phyloP scores from a whole-genome alignment of 202 grass and related monocot genomes.

The Panicum hallii region DNA sequence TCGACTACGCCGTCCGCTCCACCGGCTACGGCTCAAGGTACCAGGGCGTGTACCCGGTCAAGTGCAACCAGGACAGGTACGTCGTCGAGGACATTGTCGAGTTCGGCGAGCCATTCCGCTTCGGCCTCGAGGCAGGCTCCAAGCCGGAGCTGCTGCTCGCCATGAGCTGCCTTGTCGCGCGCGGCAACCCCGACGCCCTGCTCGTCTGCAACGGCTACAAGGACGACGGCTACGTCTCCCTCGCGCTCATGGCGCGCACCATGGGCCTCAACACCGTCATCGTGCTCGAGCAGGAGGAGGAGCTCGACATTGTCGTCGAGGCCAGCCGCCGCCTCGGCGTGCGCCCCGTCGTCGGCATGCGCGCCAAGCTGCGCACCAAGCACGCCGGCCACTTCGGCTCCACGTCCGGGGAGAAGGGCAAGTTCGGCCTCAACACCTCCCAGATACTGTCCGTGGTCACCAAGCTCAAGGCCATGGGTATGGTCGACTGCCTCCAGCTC shows the following conservation, averaged over 20 bases:
- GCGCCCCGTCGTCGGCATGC: conserved; percentile 78
- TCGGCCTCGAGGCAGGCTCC: conserved; percentile 94
- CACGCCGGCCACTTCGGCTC: conserved; percentile 93
- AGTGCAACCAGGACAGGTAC: conserved; percentile 97
- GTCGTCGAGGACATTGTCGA: conserved; percentile 90
- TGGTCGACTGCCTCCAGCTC: conserved; percentile 97
- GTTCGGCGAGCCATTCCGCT: conserved; percentile 81
- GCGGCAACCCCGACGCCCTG: conserved; percentile 74
- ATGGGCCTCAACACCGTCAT: conserved; percentile 80
- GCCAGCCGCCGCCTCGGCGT: conserved; percentile 67
- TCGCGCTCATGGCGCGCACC: conserved; percentile 74
- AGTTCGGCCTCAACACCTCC: conserved; percentile 83
- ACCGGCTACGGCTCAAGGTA: conserved; percentile 66
- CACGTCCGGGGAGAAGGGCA: conserved; percentile 93
- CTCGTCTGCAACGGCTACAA: conserved; percentile 98
- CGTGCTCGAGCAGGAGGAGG: conserved; percentile 97
- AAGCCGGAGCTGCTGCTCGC: conserved; percentile 95
- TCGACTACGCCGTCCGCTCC: conserved; percentile 73
- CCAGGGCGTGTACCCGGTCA: conserved; percentile 96
- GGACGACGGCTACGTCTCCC: conserved; percentile 80
- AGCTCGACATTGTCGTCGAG: conserved; percentile 87
- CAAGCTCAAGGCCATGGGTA: conserved; percentile 66
- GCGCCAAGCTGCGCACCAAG: conserved; percentile 96
- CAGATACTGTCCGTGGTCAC: conserved; percentile 82
- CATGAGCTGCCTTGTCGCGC: conserved; percentile 77